Percentiles rank a stretch among this genome's conserved stretches.
phyloP scores from a whole-genome alignment of 208 protist species.

The Leishmania amazonensis region DNA sequence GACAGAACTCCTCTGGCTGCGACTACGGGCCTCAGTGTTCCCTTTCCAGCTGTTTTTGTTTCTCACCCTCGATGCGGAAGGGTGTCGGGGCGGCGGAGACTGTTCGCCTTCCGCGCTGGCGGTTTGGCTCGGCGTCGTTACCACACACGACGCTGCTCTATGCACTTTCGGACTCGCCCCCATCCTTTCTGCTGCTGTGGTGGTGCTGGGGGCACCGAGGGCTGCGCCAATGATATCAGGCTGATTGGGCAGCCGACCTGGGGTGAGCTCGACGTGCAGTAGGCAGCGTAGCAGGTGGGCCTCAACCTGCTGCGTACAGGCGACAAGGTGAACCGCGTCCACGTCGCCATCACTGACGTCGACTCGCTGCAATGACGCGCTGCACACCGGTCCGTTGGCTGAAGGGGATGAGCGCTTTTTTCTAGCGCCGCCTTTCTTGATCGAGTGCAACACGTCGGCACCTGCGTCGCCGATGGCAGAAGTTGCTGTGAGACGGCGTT shows the following conservation, averaged over 20 bases:
- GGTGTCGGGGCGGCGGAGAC: constrained; percentile 13
- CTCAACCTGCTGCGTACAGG: constrained; percentile 3
- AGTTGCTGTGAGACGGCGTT: not conserved
- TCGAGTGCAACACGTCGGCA: not conserved
- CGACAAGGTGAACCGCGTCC: not conserved
- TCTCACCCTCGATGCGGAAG: not conserved
- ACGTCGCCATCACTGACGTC: not conserved
- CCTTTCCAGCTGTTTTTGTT: not conserved
- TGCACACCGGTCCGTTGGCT: not conserved
- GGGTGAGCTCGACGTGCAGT: constrained; percentile 15
- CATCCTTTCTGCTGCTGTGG: not conserved
- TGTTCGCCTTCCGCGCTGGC: not conserved
- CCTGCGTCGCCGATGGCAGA: not conserved
- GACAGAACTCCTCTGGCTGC: not conserved
- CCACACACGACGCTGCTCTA: not conserved
- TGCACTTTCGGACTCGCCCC: not conserved
- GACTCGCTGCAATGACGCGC: not conserved
- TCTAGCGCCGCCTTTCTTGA: not conserved
- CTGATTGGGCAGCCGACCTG: constrained; percentile 11
- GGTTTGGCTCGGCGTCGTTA: not conserved
- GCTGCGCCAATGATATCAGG: constrained; percentile 20
- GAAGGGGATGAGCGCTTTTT: not conserved
- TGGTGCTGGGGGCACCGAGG: not conserved
- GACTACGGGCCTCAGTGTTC: not conserved
- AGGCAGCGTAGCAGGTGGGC: constrained; percentile 26